Conservation (phyloP, 495 filamentous ascomycete species). For the Hypoxylon perforatum region DNA sequence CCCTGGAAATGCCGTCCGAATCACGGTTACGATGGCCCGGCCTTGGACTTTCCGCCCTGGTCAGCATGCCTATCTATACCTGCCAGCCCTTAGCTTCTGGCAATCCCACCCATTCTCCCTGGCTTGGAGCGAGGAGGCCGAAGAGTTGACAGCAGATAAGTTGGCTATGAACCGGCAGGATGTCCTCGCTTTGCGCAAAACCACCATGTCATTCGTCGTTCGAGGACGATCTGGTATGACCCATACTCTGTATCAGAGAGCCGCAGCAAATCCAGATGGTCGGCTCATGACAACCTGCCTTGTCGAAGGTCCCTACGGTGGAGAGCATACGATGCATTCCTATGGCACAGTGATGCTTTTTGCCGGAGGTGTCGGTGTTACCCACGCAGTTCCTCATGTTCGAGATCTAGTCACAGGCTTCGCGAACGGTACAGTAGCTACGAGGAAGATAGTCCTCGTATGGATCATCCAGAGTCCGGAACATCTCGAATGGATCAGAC, state of each 20-base stretch:
- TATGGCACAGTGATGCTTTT: constrained; percentile 91
- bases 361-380: constrained; percentile 89
- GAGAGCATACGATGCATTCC: constrained; percentile 71
- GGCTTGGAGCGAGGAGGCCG: constrained; percentile 70
- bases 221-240: constrained; percentile 86
- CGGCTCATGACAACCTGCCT: constrained; percentile 70
- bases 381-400: constrained; percentile 83
- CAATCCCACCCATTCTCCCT: constrained; percentile 75
- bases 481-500: constrained; percentile 89
- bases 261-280: constrained; percentile 67
- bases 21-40: constrained; percentile 81
- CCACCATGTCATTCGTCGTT: constrained; percentile 81
- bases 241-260: constrained; percentile 75
- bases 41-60: constrained; percentile 79
- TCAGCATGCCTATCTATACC: constrained; percentile 84
- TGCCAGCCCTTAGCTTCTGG: constrained; percentile 79
- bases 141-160: constrained; percentile 60
- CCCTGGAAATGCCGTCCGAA: constrained; percentile 71
- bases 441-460: constrained; percentile 81
- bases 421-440: constrained; percentile 75
- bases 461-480: constrained; percentile 93
- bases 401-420: constrained; percentile 78
- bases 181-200: constrained; percentile 65
- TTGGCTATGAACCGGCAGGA: constrained; percentile 68
- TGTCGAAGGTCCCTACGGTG: constrained; percentile 87